Conservation (phyloP, 2,329 filamentous ascomycete species). For the Aspergillus melleus region DNA sequence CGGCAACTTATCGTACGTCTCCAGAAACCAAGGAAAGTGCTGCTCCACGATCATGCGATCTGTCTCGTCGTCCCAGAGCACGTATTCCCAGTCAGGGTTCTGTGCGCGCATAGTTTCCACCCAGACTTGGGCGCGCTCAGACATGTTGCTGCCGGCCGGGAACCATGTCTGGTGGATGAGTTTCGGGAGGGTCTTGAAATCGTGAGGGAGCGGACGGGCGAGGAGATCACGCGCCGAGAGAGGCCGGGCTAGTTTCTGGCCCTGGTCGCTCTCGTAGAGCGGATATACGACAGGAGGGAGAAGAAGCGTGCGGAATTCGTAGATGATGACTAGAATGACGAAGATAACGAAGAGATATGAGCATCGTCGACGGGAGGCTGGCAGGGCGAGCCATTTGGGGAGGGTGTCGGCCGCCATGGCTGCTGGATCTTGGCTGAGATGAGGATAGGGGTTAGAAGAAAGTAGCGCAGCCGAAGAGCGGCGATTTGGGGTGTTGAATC, state of each 20-base stretch:
- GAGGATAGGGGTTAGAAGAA: not conserved
- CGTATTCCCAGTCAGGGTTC: constrained; percentile 22
- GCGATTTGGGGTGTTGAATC: not conserved
- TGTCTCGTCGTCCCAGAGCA: constrained; percentile 23
- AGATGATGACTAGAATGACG: not conserved
- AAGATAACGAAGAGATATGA: not conserved
- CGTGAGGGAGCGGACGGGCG: constrained; percentile 12
- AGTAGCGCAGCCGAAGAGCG: not conserved
- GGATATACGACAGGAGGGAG: not conserved
- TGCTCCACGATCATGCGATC: constrained; percentile 17
- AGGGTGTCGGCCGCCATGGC: not conserved
- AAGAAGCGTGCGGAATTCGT: not conserved
- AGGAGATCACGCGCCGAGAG: constrained; percentile 15
- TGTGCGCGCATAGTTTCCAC: constrained; percentile 15
- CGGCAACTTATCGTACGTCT: constrained; percentile 16
- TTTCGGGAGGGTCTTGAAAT: constrained; percentile 19
- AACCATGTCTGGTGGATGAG: constrained; percentile 26
- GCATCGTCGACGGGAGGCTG: not conserved
- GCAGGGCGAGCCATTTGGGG: not conserved
- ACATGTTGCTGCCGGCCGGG: constrained; percentile 23
- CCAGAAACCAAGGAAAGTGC: constrained; percentile 21
- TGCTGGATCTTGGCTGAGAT: not conserved
- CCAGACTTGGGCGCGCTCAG: constrained; percentile 18
- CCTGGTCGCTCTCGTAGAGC: not conserved
- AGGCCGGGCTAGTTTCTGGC: not conserved